Evolutionary conservation across 2,329 filamentous ascomycete species (phyloP).

Genomic region (Arthrobotrys musiformis): DNA sequence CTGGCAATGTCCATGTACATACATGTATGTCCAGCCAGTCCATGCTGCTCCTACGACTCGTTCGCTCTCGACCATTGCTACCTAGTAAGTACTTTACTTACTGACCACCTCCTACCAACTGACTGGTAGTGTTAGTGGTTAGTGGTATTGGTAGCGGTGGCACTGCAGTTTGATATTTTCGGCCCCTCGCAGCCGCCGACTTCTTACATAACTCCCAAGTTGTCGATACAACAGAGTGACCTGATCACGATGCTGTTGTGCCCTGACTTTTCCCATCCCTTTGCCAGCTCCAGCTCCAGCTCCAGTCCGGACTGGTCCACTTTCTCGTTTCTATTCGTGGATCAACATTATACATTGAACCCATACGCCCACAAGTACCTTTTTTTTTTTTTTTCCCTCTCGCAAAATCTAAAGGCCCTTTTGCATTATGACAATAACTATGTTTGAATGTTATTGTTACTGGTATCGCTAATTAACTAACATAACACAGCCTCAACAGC

Average conservation of each 20-base stretch:
- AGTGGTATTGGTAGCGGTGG: neutral
- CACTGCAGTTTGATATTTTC: neutral
- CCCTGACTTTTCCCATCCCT: constrained; percentile 2
- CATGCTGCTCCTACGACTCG: neutral
- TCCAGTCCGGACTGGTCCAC: neutral
- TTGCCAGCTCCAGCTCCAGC: neutral
- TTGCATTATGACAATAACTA: neutral
- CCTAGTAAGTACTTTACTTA: too few relatives aligned
- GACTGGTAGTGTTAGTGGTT: neutral
- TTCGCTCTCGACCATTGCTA: neutral
- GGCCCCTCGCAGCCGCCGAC: constrained; percentile 33
- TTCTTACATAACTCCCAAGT: neutral
- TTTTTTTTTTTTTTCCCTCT: neutral
- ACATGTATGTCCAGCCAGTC: neutral
- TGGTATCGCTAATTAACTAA: neutral
- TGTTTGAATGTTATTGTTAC: neutral
- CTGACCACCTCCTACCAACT: neutral
- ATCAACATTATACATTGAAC: constrained; percentile 12
- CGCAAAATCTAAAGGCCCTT: neutral
- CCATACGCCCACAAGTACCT: too few relatives aligned
- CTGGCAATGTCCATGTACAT: neutral
- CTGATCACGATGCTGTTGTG: constrained; percentile 33
- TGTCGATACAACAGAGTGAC: constrained; percentile 37
- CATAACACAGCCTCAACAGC: neutral
- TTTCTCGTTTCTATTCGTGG: constrained; percentile 26